Conservation (phyloP, 208 protist species). For the Acanthamoeba royreba region DNA sequence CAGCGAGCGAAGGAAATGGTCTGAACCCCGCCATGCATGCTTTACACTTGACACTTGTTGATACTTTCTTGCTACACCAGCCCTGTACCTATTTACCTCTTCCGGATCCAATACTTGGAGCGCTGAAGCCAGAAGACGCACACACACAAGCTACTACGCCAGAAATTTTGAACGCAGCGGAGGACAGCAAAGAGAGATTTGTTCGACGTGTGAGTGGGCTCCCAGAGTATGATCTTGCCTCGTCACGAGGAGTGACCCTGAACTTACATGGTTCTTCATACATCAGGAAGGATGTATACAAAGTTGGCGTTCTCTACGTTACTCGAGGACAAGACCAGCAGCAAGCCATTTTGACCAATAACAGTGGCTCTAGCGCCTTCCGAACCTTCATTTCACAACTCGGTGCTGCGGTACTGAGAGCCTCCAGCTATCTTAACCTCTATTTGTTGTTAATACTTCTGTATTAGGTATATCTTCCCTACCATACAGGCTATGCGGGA, state of each 20-base stretch:
- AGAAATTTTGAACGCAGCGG: not conserved
- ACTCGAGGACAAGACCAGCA: not conserved
- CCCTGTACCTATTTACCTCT: not conserved
- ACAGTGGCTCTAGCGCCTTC: not conserved
- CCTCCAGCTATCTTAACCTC: not conserved
- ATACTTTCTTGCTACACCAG: too few species aligned
- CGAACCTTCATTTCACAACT: not conserved
- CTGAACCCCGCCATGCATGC: too few species aligned
- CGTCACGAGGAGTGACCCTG: not conserved
- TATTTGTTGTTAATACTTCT: not conserved
- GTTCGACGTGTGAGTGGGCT: not conserved
- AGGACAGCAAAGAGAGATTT: not conserved
- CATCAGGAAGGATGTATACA: not conserved
- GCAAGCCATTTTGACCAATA: not conserved
- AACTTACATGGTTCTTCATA: not conserved
- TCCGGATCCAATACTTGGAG: not conserved
- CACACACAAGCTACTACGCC: not conserved
- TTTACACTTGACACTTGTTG: too few species aligned
- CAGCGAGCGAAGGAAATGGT: not conserved
- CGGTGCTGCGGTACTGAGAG: not conserved
- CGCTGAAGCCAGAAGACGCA: not conserved
- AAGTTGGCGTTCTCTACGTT: conserved; percentile 1
- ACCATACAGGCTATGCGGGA: not conserved
- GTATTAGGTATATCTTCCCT: not conserved
- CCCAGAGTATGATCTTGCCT: not conserved